Evolutionary conservation across 495 filamentous ascomycete species (phyloP).

Genomic region (Penicillium samsonianum): DNA sequence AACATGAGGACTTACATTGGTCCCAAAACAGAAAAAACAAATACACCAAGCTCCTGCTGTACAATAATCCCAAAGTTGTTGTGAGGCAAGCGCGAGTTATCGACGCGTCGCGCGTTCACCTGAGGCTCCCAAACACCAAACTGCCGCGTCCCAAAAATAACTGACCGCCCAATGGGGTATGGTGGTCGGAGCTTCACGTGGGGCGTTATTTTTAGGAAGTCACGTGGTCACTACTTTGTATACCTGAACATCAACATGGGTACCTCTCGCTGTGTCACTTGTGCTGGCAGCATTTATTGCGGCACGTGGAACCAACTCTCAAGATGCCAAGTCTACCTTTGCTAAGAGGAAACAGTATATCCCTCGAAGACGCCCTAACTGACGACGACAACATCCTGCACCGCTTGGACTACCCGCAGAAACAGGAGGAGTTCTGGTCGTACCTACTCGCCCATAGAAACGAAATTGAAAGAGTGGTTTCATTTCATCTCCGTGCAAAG

Average conservation of each 20-base stretch:
- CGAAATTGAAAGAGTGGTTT: not conserved
- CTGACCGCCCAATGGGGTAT: conserved; percentile 22
- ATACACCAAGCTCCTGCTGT: conserved; percentile 11
- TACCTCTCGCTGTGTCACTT: too few relatives aligned
- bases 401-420: not conserved
- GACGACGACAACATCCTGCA: too few relatives aligned
- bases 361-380: too few relatives aligned
- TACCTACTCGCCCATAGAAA: not conserved
- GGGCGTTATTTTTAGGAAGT: not conserved
- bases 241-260: too few relatives aligned
- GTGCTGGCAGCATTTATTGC: too few relatives aligned
- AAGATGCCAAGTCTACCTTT: too few relatives aligned
- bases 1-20: conserved; percentile 21
- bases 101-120: conserved; percentile 33
- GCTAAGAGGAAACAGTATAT: too few relatives aligned
- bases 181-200: not conserved
- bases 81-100: conserved; percentile 10
- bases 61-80: conserved; percentile 10
- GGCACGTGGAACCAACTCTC: too few relatives aligned
- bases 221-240: too few relatives aligned
- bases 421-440: not conserved
- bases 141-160: conserved; percentile 39
- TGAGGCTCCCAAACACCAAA: conserved; percentile 39
- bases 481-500: not conserved
- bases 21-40: not conserved